Evolutionary conservation across 441 rosid genomes (phyloP).

Genomic region (Gossypium gossypioides): DNA sequence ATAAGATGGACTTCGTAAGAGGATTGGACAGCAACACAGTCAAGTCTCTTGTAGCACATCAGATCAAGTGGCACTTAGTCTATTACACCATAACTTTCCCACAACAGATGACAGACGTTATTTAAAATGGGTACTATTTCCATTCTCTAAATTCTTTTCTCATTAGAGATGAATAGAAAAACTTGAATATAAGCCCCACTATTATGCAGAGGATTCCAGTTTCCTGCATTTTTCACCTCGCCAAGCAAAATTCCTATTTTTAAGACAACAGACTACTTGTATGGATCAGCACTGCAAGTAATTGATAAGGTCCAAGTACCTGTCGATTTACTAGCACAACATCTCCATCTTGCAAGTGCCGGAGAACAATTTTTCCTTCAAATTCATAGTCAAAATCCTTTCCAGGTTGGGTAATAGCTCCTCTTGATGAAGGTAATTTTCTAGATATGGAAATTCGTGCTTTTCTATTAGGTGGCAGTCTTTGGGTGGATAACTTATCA

Average conservation of each 20-base stretch:
- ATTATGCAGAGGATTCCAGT: not conserved
- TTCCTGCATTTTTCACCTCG: not conserved
- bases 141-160: not conserved
- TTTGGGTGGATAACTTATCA: conserved; percentile 53
- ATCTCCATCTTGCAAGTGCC: conserved; percentile 93
- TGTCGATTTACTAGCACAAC: conserved; percentile 92
- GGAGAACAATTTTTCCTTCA: conserved; percentile 81
- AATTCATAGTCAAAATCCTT: conserved; percentile 49
- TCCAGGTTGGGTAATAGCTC: conserved; percentile 53
- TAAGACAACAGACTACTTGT: not conserved
- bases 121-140: not conserved
- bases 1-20: not conserved
- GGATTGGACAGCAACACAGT: not conserved
- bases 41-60: not conserved
- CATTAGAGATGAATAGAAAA: not conserved
- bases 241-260: conserved; percentile 2
- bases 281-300: not conserved
- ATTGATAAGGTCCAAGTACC: conserved; percentile 30
- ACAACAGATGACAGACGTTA: not conserved
- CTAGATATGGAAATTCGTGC: conserved; percentile 64
- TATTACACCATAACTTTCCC: not conserved
- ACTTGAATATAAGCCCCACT: not conserved
- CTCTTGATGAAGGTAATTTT: conserved; percentile 72
- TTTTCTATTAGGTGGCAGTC: conserved; percentile 43
- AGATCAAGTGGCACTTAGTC: conserved; percentile 1